A percentile compares a stretch with the other conserved stretches of the same genome.
phyloP scores from a whole-genome alignment of 345 rosid species.

The Stellera chamaejasme region DNA sequence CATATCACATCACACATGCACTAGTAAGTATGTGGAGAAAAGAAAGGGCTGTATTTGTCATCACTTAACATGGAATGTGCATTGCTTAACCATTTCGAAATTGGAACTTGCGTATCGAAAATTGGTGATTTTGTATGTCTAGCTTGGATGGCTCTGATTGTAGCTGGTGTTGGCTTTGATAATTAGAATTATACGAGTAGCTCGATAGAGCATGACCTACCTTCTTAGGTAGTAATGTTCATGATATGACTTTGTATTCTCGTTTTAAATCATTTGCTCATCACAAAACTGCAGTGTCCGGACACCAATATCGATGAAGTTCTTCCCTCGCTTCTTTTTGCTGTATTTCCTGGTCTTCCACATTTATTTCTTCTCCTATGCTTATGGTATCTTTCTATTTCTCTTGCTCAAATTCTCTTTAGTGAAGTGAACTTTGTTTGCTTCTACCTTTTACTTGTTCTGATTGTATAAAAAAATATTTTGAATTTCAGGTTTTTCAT shows the following conservation, averaged over 20 bases:
- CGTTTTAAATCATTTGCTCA: slow-evolving; percentile 12
- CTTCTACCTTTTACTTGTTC: not conserved
- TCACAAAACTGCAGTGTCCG: slow-evolving; percentile 63
- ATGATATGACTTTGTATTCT: not conserved
- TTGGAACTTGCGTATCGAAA: too few species aligned
- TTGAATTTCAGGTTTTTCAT: slow-evolving; percentile 69
- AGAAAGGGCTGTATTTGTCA: too few species aligned
- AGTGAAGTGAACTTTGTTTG: not conserved
- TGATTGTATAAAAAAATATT: not conserved
- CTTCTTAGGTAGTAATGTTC: too few species aligned
- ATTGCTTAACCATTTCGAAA: too few species aligned
- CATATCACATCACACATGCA: too few species aligned
- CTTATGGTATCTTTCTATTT: slow-evolving; percentile 51
- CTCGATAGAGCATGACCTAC: too few species aligned
- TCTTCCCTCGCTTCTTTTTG: slow-evolving; percentile 96
- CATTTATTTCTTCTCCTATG: slow-evolving; percentile 92
- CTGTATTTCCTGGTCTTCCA: slow-evolving; percentile 98
- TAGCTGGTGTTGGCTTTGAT: too few species aligned
- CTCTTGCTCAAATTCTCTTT: not conserved
- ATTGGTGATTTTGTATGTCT: too few species aligned
- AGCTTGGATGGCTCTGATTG: too few species aligned
- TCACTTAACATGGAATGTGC: too few species aligned
- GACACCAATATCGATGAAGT: slow-evolving; percentile 97
- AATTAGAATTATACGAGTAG: too few species aligned
- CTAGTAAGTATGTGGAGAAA: too few species aligned